Base-by-base conservation (phyloP, 1,284 basidiomycete genomes). In the Pyrrhoderma lamaoense region DNA sequence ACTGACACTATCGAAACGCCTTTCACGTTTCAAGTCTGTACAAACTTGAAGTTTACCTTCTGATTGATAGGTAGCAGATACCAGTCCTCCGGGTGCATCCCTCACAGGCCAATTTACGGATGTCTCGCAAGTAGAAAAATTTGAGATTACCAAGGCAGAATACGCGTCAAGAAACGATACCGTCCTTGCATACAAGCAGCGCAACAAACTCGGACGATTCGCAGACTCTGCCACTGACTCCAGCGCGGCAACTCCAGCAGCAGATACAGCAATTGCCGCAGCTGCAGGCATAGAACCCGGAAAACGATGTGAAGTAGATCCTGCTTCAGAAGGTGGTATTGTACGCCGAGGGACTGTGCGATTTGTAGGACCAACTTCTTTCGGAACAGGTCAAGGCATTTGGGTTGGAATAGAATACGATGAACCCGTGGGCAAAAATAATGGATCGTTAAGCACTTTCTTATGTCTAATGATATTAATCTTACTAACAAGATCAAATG, bases 341-440 rank as follows among this genome's bases (percentile, higher is more conserved):
- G 77, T 76, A 49, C 85, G 91, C 59, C 77, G 91, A 22, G 95
- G 95, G 0, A 85, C 83, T 0, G 82, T 99, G 19, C 75, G 84
- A 8, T 99, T 85, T 61, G 82, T 94, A 9, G 96, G 96, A 0
- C 64, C 70, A 22, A 91, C 93, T 0, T 73, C 76, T 49, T 96
- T 98, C 62, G 81, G 81, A 31, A 80, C 74, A 55, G 67, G 69
- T 0, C 68, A 72, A 45, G 85, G 85, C 0, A 64, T 79, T 0
- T 98, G 95, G 95, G 78, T 98, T 2, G 96, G 95, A 0, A 75
- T 99, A 5, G 90, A 96, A 66, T 91, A 95, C 61, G 96, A 99
- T 64, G 96, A 98, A 62, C 95, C 96, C 1, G 77, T 93, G 9
- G 94, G 95, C 9, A 97, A 94, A 70, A 94, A 95, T 58, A 89